phyloP scores from a whole-genome alignment of 2,329 filamentous ascomycete species.

The Trichoderma citrinoviride region DNA sequence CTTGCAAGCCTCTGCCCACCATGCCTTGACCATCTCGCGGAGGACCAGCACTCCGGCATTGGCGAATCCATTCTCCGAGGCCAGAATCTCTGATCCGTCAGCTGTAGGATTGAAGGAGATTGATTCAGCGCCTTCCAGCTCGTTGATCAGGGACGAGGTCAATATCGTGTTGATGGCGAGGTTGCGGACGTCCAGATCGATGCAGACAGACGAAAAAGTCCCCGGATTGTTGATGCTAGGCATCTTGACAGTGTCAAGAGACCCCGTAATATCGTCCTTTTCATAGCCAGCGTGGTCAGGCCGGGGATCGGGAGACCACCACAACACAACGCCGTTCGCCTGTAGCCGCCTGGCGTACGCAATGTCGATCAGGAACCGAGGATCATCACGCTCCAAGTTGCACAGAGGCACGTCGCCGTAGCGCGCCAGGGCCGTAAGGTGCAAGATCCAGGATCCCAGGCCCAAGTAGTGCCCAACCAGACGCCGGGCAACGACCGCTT shows the following conservation, averaged over 20 bases:
- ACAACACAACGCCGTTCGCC: slow-evolving; percentile 88
- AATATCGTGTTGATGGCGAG: slow-evolving; percentile 97
- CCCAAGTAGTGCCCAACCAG: slow-evolving; percentile 88
- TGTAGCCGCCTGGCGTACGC: slow-evolving; percentile 89
- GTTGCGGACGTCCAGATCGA: slow-evolving; percentile 91
- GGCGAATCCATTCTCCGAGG: slow-evolving; percentile 89
- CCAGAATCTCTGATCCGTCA: slow-evolving; percentile 54
- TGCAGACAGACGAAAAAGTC: slow-evolving; percentile 93
- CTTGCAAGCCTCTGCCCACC: slow-evolving; percentile 93
- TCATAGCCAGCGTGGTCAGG: slow-evolving; percentile 97
- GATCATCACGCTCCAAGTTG: slow-evolving; percentile 92
- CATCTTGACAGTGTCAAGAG: slow-evolving; percentile 86
- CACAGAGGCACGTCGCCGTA: slow-evolving; percentile 95
- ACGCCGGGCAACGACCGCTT: slow-evolving; percentile 80
- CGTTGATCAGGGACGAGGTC: slow-evolving; percentile 93
- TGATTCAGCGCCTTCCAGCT: slow-evolving; percentile 85
- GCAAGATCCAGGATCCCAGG: slow-evolving; percentile 86
- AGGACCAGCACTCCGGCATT: slow-evolving; percentile 86
- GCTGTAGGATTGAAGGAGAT: slow-evolving; percentile 69
- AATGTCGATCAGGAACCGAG: slow-evolving; percentile 91
- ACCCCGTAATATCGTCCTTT: slow-evolving; percentile 79
- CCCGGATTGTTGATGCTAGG: slow-evolving; percentile 89
- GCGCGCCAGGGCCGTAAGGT: slow-evolving; percentile 80
- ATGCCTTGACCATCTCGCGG: slow-evolving; percentile 96
- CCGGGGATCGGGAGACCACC: slow-evolving; percentile 86